Base-by-base conservation (phyloP, 768 basidiomycete genomes). In the Boletales sp. region DNA sequence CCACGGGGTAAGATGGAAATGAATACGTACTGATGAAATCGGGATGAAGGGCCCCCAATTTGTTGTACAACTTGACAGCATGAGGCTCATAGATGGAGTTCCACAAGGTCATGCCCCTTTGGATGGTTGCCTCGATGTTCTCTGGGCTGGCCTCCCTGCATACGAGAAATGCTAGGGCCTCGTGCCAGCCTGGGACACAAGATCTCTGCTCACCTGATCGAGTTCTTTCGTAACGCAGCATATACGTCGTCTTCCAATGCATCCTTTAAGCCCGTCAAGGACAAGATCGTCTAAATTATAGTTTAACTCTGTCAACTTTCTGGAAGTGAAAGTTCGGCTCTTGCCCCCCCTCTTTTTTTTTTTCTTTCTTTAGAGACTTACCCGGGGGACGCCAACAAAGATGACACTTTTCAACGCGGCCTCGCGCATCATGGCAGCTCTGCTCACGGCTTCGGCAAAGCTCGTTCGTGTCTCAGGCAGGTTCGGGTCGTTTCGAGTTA, bases 51-150 rank as follows among this genome's bases (percentile, higher is more conserved):
- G 81, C 78, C 65, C 78, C 84, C 56, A 95, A 78, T 74, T 93
- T 95, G 73, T 83, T 74, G 71, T 90, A 81, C 64, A 95, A 82
- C 73, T 94, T 95, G 74, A 82, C 83, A 64, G 84, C 86, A 74
- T 92, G 88, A 66, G 92, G 92, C 67, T 82, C 74, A 69, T 95
- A 95, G 70, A 95, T 92, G 47, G 83, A 81, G 67, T 86, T 76
- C 90, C 93, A 95, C 55, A 95, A 75, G 43, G 69, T 74, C 63
- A 69, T 78, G 40, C 90, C 90, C 62, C 87, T 82, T 62, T 74
- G 72, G 66, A 82, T 62, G 54, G 85, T 85, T 62, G 79, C 72
- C 70, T 87, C 79, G 66, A 90, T 81, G 68, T 82, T 85, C 57
- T 81, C 77, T 57, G 79, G 63, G 42, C 74, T 79, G 49, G 77